These are phyloP conservation scores for Trichoderma asperellum DNA, from an alignment of 2,329 filamentous ascomycete species.

Conservation along the genomic window DNA sequence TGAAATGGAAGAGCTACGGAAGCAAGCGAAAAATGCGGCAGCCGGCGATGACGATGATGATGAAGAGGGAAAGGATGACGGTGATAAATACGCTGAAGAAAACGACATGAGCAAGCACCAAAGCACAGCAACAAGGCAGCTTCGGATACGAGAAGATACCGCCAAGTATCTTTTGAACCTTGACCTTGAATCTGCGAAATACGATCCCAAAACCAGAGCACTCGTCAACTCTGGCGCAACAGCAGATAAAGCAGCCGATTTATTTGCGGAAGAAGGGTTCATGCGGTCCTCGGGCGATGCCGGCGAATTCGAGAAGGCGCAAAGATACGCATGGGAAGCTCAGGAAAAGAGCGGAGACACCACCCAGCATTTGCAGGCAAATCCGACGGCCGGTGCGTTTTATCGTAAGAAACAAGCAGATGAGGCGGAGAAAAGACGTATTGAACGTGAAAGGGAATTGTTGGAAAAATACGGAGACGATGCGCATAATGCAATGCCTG, in stretches of 20 bases:
- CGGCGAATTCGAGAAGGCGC: slow-evolving; percentile 86
- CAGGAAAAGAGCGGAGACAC: slow-evolving; percentile 82
- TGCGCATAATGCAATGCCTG: slow-evolving; percentile 59
- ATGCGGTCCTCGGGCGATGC: slow-evolving; percentile 88
- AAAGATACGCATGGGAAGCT: slow-evolving; percentile 91
- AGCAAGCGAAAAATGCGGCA: slow-evolving; percentile 51
- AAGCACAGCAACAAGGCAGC: slow-evolving; percentile 84
- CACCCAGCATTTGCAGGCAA: slow-evolving; percentile 88
- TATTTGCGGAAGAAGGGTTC: slow-evolving; percentile 93
- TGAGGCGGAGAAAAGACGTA: slow-evolving; percentile 70
- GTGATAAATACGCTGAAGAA: slow-evolving; percentile 86
- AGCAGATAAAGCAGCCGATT: slow-evolving; percentile 74
- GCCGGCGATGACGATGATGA: slow-evolving; percentile 44
- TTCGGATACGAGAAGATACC: slow-evolving; percentile 93
- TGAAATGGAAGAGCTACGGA: slow-evolving; percentile 76
- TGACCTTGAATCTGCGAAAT: slow-evolving; percentile 94
- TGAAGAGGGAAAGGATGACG: slow-evolving; percentile 53
- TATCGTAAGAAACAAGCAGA: slow-evolving; percentile 78
- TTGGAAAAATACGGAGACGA: slow-evolving; percentile 81
- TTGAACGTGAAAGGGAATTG: slow-evolving; percentile 70
- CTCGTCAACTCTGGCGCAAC: slow-evolving; percentile 86
- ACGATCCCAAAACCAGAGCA: slow-evolving; percentile 92
- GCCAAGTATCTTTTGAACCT: slow-evolving; percentile 96
- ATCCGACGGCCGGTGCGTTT: slow-evolving; percentile 90
- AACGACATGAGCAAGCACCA: slow-evolving; percentile 96